Percentiles rank a stretch among this genome's conserved stretches.
phyloP scores from a whole-genome alignment of 495 filamentous ascomycete species.

The Haplographium delicatum region DNA sequence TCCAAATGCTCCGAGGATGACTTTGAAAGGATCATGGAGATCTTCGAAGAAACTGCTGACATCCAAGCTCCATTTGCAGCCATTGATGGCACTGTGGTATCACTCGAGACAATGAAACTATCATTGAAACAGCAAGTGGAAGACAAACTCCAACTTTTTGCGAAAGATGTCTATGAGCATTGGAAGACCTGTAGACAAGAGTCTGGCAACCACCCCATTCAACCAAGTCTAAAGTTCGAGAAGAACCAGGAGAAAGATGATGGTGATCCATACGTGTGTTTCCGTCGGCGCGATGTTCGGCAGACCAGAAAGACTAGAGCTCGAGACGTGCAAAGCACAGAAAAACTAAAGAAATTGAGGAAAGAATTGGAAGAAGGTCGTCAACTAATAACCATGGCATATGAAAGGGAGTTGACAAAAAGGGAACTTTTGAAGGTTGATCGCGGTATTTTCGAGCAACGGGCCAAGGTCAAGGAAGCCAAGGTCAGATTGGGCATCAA shows the following conservation, averaged over 20 bases:
- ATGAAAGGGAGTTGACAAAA: conserved; percentile 71
- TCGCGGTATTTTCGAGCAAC: conserved; percentile 70
- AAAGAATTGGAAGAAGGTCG: conserved; percentile 89
- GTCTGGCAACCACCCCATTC: conserved; percentile 61
- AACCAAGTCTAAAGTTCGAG: conserved; percentile 84
- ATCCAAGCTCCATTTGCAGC: conserved; percentile 79
- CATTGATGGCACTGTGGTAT: conserved; percentile 78
- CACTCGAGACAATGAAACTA: conserved; percentile 74
- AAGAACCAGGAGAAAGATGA: conserved; percentile 90
- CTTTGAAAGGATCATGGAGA: conserved; percentile 91
- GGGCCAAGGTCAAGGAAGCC: conserved; percentile 72
- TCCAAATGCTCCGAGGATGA: conserved; percentile 75
- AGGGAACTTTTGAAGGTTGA: conserved; percentile 71
- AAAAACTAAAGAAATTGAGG: conserved; percentile 87
- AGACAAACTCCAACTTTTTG: conserved; percentile 60
- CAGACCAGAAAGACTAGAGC: conserved; percentile 92
- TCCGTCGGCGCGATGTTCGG: conserved; percentile 90
- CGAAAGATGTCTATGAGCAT: conserved; percentile 84
- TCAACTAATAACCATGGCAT: conserved; percentile 68
- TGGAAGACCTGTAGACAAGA: conserved; percentile 72
- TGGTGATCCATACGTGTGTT: conserved; percentile 95
- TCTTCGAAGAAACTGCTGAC: conserved; percentile 82
- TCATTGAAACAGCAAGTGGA: conserved; percentile 69
- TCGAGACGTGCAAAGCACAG: conserved; percentile 86
- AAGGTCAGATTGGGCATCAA: conserved; percentile 88